Evolutionary conservation across 495 filamentous ascomycete genomes (phyloP), one percentile per base, ranked within the genome.

Genomic region (Penicillium canariense): DNA sequence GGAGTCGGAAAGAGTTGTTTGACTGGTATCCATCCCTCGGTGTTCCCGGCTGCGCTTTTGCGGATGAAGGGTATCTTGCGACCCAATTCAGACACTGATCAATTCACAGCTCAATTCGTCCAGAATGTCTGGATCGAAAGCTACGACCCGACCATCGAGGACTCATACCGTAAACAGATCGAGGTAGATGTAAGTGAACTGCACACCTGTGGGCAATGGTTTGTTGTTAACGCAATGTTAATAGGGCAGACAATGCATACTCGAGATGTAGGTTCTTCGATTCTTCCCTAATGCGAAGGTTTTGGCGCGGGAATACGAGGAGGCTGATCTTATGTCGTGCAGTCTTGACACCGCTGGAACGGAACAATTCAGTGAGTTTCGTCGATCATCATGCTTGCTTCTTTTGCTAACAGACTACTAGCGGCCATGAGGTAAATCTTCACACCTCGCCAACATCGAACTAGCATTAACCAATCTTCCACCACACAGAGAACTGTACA

Each of bases 61-160:
- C 48, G 35, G 9, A 18, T 25, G 25, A 17, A 52, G 57, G 60
- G 28, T 27, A 12, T 45, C 47, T 50, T 49, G 20, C 27, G 26
- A 32, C 20, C 11, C 18, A 40, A 53, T 40, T 36, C 51, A 36
- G 14, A 60, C 57, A 56, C 56, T 61, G 12, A 61, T 52, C 47
- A 48, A 32, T 48, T 53, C 46, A 42, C 73, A 96, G 94, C 94
- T 58, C 94, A 98, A 82, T 98, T 98, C 71, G 94, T 97, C 17
- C 94, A 97, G 70, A 96, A 97, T 79, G 89, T 96, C 40, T 98
- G 95, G 91, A 96, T 98, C 67, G 94, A 98, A 73, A 92, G 88
- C 70, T 98, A 98, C 74, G 94, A 98, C 71, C 94, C 94, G 4
- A 98, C 94, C 8, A 97, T 98, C 65, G 94, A 98, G 73, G 91